These are phyloP conservation scores for Oryza australiensis DNA, from an alignment of 176 grass and related monocot genomes.

Conservation along the genomic window DNA sequence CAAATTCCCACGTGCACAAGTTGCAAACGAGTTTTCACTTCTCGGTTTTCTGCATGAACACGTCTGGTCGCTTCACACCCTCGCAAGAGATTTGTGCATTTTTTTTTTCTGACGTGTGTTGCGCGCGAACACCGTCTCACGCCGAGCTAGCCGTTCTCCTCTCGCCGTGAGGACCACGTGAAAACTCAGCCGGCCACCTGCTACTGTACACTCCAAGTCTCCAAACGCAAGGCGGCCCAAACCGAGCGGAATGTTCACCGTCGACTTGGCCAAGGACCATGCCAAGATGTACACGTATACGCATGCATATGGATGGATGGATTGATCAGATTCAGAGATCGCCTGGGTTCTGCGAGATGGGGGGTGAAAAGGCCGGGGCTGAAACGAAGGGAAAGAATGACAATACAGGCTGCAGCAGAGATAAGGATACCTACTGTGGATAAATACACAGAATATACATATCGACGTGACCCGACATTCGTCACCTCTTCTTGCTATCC, in stretches of 20 bases:
- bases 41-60: background rate
- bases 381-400: slow-evolving; percentile 27
- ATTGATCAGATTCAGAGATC: background rate
- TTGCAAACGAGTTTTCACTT: background rate
- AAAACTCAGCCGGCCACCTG: background rate
- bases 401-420: slow-evolving; percentile 29
- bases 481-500: background rate
- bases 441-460: slow-evolving; percentile 40
- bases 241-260: background rate
- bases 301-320: background rate
- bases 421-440: slow-evolving; percentile 39
- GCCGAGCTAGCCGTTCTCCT: background rate
- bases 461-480: slow-evolving; percentile 35
- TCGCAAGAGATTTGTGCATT: background rate
- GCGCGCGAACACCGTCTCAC: background rate
- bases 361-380: background rate
- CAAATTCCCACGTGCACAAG: background rate
- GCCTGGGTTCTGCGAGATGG: too few relatives aligned
- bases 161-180: background rate
- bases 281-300: background rate
- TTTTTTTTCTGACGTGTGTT: background rate
- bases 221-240: background rate
- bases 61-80: too few relatives aligned
- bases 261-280: background rate
- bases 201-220: too few relatives aligned